Evolutionary conservation across 176 grass and related monocot species (phyloP), one percentile per base, ranked within the genome.

Genomic region (Calamus simplicifolius): DNA sequence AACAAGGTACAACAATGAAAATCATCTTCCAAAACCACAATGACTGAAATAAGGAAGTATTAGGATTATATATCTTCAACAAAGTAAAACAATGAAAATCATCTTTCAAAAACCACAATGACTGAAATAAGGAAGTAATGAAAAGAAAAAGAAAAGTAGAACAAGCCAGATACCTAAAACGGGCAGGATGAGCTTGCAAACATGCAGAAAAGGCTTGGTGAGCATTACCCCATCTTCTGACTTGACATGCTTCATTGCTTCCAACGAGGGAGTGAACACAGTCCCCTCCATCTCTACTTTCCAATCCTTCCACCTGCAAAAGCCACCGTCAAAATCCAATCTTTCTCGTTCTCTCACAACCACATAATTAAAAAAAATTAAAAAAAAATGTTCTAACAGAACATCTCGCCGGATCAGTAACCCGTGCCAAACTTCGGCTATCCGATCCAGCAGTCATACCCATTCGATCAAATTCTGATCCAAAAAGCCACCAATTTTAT

Each of bases 151-250:
- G 4, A 53, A 19, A 35, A 61, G 13, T 17, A 70, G 14, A 69
- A 25, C 3, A 70, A 19, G 19, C 35, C 68, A 38, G 7, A 57
- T 85, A 95, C 89, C 89, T 85, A 95, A 55, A 21, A 95, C 81
- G 5, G 85, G 89, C 48, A 95, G 78, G 67, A 95, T 95, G 59
- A 82, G 81, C 69, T 85, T 89, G 89, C 89, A 95, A 53, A 89
- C 85, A 62, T 95, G 49, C 57, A 95, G 85, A 67, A 95, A 95
- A 18, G 75, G 72, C 59, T 89, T 95, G 0, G 89, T 89, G 38
- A 85, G 69, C 70, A 95, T 89, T 12, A 74, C 73, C 5, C 81
- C 89, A 18, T 73, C 82, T 18, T 69, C 72, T 18, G 72, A 82
- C 71, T 75, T 89, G 68, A 82, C 89, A 53, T 76, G 56, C 57